phyloP scores from a whole-genome alignment of 352 stramenopile genomes.

The Hyaloperonospora arabidopsidis region DNA sequence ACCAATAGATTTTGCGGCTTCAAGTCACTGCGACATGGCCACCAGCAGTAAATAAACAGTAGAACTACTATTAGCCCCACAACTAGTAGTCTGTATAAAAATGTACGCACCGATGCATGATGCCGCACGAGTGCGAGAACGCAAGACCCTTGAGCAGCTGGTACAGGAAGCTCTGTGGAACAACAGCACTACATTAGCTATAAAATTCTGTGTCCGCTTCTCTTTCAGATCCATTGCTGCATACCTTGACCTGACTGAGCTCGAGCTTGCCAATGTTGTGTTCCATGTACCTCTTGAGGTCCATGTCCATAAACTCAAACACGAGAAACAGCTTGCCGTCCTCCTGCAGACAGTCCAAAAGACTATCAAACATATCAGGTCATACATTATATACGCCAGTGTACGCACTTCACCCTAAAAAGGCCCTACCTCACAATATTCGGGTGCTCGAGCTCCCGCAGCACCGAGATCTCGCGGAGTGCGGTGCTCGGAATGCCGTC shows the following conservation, averaged over 20 bases:
- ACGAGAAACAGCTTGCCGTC: constrained; percentile 96
- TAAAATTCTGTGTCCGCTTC: too few species aligned
- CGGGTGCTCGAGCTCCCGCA: constrained; percentile 95
- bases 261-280: constrained; percentile 65
- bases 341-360: constrained; percentile 93
- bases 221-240: neutral
- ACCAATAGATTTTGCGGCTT: constrained; percentile 98
- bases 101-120: constrained; percentile 74
- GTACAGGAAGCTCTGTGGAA: constrained; percentile 56
- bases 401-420: neutral
- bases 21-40: constrained; percentile 72
- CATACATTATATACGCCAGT: neutral
- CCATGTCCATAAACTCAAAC: constrained; percentile 99
- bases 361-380: constrained; percentile 19
- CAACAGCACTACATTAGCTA: neutral
- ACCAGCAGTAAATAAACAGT: constrained; percentile 1
- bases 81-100: neutral
- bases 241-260: constrained; percentile 51
- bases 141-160: constrained; percentile 82
- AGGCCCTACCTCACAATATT: constrained; percentile 92
- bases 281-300: constrained; percentile 96
- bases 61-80: neutral
- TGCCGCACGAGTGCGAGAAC: constrained; percentile 80
- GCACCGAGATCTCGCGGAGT: constrained; percentile 96
- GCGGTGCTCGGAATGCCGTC: constrained; percentile 98